These are phyloP conservation scores for Umbelopsis sp. DNA, from an alignment of 192 early-diverging fungal genomes.

Conservation along the genomic window DNA sequence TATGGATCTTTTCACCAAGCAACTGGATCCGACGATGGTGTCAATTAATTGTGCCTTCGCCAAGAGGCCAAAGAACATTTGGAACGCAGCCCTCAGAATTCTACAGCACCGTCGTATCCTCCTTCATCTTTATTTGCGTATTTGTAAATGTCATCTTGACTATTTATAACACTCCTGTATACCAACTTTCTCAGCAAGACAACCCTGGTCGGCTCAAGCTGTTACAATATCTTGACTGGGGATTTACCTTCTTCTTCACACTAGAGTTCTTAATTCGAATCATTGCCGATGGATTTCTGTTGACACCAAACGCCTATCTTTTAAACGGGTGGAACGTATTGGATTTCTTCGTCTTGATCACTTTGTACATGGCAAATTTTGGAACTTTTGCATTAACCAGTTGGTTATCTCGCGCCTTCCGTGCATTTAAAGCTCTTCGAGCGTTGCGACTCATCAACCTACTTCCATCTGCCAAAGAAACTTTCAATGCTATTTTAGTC, in stretches of 20 bases:
- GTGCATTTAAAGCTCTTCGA: constrained; percentile 58
- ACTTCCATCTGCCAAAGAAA: constrained; percentile 51
- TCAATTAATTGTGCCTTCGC: constrained; percentile 51
- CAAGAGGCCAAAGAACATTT: constrained; percentile 48
- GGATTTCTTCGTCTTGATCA: constrained; percentile 60
- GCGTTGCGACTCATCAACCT: constrained; percentile 60
- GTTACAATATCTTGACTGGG: constrained; percentile 39
- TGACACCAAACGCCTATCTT: constrained; percentile 64
- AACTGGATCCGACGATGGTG: constrained; percentile 49
- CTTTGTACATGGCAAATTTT: constrained; percentile 52
- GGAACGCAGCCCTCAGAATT: constrained; percentile 41
- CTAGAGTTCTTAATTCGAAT: constrained; percentile 56
- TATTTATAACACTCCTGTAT: constrained; percentile 45
- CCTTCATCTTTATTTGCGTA: constrained; percentile 49
- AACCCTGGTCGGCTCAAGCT: neutral
- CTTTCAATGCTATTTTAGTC: constrained; percentile 57
- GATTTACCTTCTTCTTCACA: constrained; percentile 54
- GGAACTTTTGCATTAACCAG: constrained; percentile 37
- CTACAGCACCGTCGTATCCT: constrained; percentile 46
- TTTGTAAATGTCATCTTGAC: constrained; percentile 51
- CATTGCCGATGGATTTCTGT: constrained; percentile 60
- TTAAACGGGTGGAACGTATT: constrained; percentile 58
- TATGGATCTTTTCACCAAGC: constrained; percentile 51
- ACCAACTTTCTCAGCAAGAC: constrained; percentile 42
- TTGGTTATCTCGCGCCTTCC: constrained; percentile 49